Base-by-base conservation (phyloP, 441 rosid species). In the Corymbia citriodora region DNA sequence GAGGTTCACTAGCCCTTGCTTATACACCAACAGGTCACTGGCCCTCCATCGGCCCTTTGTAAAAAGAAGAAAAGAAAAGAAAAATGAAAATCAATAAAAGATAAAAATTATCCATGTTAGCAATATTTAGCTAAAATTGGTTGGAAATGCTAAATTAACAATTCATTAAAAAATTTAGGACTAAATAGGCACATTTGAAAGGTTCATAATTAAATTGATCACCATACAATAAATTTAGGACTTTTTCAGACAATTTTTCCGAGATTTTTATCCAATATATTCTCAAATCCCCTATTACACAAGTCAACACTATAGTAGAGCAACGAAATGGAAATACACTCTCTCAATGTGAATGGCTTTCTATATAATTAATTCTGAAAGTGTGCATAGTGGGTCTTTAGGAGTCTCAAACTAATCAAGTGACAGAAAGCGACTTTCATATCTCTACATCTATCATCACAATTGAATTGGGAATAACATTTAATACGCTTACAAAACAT, bases 61-160 rank as follows among this genome's bases (percentile, higher is more conserved):
- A 59, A 9, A 59, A 59, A 59, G n/a, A 59, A 59, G 13, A 29
- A 59, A 59, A 59, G 45, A 59, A 59, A 6, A 25, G 1, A 59
- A 59, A 59, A 23, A 9, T 9, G 1, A 57, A 57, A 10, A 53
- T 9, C 16, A 53, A 53, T 14, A 14, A 53, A 53, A 59, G 8
- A 57, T 57, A 25, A 57, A 57, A 25, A 25, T 4, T 10, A 25
- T 59, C 65, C 10, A 25, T 0, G 2, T 21, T 11, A 57, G 4
- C 6, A 13, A 10, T 59, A 59, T 59, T 25, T 1, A 59, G 10
- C 65, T 14, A 59, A 59, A 59, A 59, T 25, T 10, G 4, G 25
- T 59, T 1, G 1, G 11, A 59, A 59, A 0, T 0, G 25, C 65
- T 59, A 29, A 59, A 59, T 59, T 59, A 29, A 25, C 3, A 25